Evolutionary conservation across 768 basidiomycete species (phyloP).

Genomic region (Boletus rubroflammeus): DNA sequence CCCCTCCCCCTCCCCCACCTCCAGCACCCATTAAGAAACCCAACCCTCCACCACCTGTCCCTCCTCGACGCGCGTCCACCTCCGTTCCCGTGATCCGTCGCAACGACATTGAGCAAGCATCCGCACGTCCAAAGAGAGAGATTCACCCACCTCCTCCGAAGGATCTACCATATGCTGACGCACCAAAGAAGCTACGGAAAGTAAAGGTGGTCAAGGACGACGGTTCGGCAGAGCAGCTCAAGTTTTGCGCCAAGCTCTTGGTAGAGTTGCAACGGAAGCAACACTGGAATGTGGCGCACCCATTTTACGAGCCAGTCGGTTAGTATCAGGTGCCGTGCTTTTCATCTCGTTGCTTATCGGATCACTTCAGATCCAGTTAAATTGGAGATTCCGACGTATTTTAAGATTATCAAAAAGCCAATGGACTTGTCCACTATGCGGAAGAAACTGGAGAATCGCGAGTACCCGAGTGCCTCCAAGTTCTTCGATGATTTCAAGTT

Average conservation of each 20-base stretch:
- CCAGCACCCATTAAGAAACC: slow-evolving; percentile 31
- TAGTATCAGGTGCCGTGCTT: slow-evolving; percentile 33
- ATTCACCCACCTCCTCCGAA: slow-evolving; percentile 95
- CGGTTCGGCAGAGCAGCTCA: slow-evolving; percentile 76
- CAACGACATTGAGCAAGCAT: slow-evolving; percentile 52
- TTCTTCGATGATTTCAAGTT: slow-evolving; percentile 91
- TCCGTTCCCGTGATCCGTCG: slow-evolving; percentile 83
- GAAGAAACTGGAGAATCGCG: slow-evolving; percentile 71
- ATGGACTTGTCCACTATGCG: slow-evolving; percentile 94
- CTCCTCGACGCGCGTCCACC: slow-evolving; percentile 69
- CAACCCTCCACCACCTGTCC: slow-evolving; percentile 35
- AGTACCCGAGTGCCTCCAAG: slow-evolving; percentile 73
- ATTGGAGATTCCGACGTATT: slow-evolving; percentile 80
- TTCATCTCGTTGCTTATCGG: background rate
- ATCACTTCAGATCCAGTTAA: slow-evolving; percentile 61
- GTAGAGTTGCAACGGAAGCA: slow-evolving; percentile 77
- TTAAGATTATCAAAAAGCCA: slow-evolving; percentile 85
- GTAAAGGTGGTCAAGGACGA: slow-evolving; percentile 59
- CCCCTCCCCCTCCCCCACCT: slow-evolving; percentile 36
- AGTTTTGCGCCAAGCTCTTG: slow-evolving; percentile 75
- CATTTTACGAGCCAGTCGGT: slow-evolving; percentile 96
- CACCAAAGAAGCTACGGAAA: slow-evolving; percentile 65
- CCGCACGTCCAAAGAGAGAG: slow-evolving; percentile 91
- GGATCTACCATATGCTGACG: slow-evolving; percentile 81
- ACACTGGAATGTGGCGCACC: slow-evolving; percentile 64